Conservation (phyloP, 2,329 filamentous ascomycete genomes). For the Exophiala dermatitidis region DNA sequence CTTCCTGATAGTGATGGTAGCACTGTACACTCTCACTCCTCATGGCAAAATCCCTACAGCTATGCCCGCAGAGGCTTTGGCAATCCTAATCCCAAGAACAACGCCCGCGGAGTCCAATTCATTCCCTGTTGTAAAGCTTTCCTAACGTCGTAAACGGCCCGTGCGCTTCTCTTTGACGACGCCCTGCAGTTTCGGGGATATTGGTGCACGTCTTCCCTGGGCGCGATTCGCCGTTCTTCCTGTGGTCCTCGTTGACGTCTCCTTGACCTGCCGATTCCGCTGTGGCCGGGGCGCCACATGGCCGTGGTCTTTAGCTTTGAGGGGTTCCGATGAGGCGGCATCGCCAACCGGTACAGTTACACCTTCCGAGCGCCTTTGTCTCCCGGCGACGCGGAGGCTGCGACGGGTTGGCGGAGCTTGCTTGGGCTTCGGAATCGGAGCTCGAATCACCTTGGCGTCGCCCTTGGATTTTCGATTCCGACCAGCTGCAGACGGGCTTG, state of each 20-base stretch:
- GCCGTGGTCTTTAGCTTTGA: constrained; percentile 1
- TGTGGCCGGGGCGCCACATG: not conserved
- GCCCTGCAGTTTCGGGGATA: constrained; percentile 5
- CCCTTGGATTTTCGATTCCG: not conserved
- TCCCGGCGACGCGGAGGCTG: constrained; percentile 3
- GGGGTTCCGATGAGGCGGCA: not conserved
- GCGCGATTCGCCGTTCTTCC: constrained; percentile 1
- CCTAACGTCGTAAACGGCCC: constrained; percentile 5
- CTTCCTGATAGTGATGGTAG: too few relatives aligned
- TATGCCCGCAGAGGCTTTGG: too few relatives aligned
- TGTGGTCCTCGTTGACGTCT: constrained; percentile 3
- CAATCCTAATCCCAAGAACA: too few relatives aligned
- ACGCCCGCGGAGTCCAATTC: too few relatives aligned
- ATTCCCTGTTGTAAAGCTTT: not conserved
- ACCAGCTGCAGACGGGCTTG: not conserved
- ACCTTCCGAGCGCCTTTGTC: constrained; percentile 1
- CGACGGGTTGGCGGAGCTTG: constrained; percentile 6
- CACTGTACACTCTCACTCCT: too few relatives aligned
- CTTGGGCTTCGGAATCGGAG: constrained; percentile 3
- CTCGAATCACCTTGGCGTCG: not conserved
- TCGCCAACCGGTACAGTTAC: not conserved
- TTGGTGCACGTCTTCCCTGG: constrained; percentile 4
- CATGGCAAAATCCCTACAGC: too few relatives aligned
- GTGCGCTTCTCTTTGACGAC: not conserved
- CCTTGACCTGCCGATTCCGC: not conserved